Base-by-base conservation (phyloP, 352 stramenopile species). In the Pythium myriotylum region DNA sequence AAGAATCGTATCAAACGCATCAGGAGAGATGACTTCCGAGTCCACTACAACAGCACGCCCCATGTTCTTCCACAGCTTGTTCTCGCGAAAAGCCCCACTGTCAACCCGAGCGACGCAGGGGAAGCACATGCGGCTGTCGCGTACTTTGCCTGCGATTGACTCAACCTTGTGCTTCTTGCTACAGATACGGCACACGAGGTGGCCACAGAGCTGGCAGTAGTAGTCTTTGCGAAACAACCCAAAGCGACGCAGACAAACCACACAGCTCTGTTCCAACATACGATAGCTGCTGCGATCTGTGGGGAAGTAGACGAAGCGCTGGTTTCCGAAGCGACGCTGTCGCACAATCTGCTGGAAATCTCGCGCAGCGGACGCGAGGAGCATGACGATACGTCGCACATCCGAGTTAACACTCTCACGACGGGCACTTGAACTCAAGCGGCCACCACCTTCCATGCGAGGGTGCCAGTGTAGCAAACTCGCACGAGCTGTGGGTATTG, bases 111-210 rank as follows among this genome's bases (percentile, higher is more conserved):
- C 77, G 26, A 88, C 74, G 22, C 80, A 89, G 3, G 71, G 52
- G 47, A 76, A 86, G 53, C 83, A 92, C 52, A 90, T 72, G 48
- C 83, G 80, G 51, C 72, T 79, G 40, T 84, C 76, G 17, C 73
- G 78, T 20, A 90, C 68, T 52, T 58, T 64, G 27, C 72, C 75
- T 0, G 72, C 65, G 20, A 81, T 33, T 4, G 75, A 62, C 59
- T 92, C 83, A 8, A 92, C 77, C 14, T 90, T 81, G 62, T 88
- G 83, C 64, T 89, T 89, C 39, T 73, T 70, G 16, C 73, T 88
- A 58, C 80, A 90, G 19, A 83, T 64, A 12, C 80, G 79, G 13
- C 83, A 92, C 37, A 89, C 77, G 17, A 76, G 60, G 19, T 86
- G 67, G 1, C 71, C 78, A 29, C 83, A 92, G 29, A 92, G 59